Evolutionary conservation across 2,329 filamentous ascomycete species (phyloP), one percentile per base, ranked within the genome.

Genomic region (Colletotrichum sp.): DNA sequence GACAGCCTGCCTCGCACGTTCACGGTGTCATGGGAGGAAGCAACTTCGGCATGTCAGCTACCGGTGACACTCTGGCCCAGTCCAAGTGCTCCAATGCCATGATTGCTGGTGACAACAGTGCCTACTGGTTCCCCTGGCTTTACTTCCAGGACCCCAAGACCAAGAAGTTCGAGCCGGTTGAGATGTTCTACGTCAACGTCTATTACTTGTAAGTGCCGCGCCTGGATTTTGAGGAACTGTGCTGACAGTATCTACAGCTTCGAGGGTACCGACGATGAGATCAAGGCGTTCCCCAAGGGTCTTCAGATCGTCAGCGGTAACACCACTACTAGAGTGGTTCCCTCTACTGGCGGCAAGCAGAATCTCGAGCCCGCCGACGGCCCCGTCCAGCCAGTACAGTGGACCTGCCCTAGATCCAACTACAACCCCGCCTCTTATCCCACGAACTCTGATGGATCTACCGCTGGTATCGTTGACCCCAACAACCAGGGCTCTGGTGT

Each of bases 121-220:
- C 93, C 84, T 96, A 96, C 87, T 96, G 94, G 94, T 92, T 93
- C 72, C 94, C 94, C 2, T 87, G 88, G 32, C 85, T 96, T 4
- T 96, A 93, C 85, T 95, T 93, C 84, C 86, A 88, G 78, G 90
- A 94, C 78, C 88, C 91, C 80, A 85, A 89, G 79, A 91, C 92
- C 78, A 90, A 90, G 65, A 89, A 88, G 67, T 91, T 95, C 79
- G 90, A 93, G 83, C 88, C 89, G 43, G 94, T 96, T 21, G 88
- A 92, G 60, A 85, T 94, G 77, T 92, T 93, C 80, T 95, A 95
- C 82, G 92, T 93, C 90, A 93, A 93, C 81, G 90, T 91, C 77
- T 97, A 97, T 87, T 96, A 96, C 86, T 93, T 94, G 90, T 91
- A 81, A 83, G 88, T 80, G 26, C 57, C 38, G 16, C 12, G 69